Conservation (phyloP, 140 eudicot genomes). For the Erigeron philadelphicus region DNA sequence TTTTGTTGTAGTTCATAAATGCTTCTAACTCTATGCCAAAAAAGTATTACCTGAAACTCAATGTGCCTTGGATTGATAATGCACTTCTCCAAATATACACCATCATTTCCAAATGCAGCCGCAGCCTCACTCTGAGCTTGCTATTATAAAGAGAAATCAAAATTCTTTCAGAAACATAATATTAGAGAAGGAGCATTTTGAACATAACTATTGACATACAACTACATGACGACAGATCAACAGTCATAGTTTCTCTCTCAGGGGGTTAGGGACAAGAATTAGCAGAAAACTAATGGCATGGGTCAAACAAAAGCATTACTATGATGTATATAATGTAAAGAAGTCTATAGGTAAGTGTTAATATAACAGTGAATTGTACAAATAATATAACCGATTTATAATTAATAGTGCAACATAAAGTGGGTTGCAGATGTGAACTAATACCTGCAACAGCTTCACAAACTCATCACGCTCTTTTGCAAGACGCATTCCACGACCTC, state of each 20-base stretch:
- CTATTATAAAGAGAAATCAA: constrained; percentile 31
- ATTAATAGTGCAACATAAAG: constrained; percentile 2
- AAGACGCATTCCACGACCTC: constrained; percentile 99
- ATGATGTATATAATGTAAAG: not conserved
- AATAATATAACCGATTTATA: not conserved
- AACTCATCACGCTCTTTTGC: constrained; percentile 48
- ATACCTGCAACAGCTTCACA: constrained; percentile 77
- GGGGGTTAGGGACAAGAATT: not conserved
- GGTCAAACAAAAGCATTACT: not conserved
- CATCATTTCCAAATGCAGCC: constrained; percentile 99
- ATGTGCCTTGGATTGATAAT: constrained; percentile 94
- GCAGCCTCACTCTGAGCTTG: constrained; percentile 99
- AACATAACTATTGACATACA: not conserved
- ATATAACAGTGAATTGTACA: not conserved
- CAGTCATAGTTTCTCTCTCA: not conserved
- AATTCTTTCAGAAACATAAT: constrained; percentile 11
- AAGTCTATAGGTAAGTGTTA: not conserved
- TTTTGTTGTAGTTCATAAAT: constrained; percentile 22
- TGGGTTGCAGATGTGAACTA: constrained; percentile 7
- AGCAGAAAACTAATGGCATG: not conserved
- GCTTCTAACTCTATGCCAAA: constrained; percentile 10
- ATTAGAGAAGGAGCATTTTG: constrained; percentile 11
- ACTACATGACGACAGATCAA: not conserved
- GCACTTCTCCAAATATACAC: constrained; percentile 89
- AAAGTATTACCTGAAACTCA: constrained; percentile 78